Evolutionary conservation across 768 basidiomycete species (phyloP).

Genomic region (Hysterangium stoloniferum): DNA sequence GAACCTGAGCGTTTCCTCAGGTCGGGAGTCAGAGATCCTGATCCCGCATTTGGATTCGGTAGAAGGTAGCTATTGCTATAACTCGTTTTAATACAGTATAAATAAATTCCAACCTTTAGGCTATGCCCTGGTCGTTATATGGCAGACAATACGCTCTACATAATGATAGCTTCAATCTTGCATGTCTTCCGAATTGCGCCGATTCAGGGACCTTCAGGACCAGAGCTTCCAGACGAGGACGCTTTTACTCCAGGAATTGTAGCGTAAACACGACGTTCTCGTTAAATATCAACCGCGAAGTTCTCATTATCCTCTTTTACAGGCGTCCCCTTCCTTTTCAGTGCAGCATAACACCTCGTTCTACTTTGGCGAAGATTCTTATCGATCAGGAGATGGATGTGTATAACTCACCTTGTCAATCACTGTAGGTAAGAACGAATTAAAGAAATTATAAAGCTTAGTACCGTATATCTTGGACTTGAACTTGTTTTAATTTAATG

Average conservation of each 20-base stretch:
- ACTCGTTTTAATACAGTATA: background rate
- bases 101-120: background rate
- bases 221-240: background rate
- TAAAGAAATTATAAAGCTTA: too few relatives aligned
- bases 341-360: conserved; percentile 25
- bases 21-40: background rate
- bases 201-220: background rate
- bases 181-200: background rate
- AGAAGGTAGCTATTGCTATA: background rate
- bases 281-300: too few relatives aligned
- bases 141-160: background rate
- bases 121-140: background rate
- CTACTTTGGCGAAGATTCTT: conserved; percentile 20
- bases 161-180: background rate
- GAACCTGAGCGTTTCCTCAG: background rate
- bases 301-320: background rate
- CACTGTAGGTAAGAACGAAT: too few relatives aligned
- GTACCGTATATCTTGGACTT: too few relatives aligned
- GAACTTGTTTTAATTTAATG: too few relatives aligned
- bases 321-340: conserved; percentile 27
- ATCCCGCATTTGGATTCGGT: background rate
- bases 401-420: too few relatives aligned
- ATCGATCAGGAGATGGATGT: too few relatives aligned
- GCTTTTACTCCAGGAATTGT: background rate
- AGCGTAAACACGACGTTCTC: too few relatives aligned